These are phyloP conservation scores for Phytophthora boehmeriae DNA, from an alignment of 352 stramenopile species.

Conservation along the genomic window DNA sequence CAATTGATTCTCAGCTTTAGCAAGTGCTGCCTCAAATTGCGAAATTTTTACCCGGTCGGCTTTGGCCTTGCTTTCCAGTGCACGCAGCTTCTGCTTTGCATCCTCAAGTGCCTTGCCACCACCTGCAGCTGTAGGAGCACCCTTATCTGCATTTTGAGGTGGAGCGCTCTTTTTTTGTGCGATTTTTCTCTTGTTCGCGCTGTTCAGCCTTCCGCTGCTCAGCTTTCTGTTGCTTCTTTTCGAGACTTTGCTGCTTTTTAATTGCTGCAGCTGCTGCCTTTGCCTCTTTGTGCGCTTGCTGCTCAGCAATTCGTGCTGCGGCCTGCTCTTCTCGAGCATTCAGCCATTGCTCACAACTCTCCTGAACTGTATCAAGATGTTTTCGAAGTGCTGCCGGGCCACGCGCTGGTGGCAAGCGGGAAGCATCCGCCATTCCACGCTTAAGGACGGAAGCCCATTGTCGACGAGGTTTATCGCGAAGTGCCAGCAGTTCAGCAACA, in stretches of 20 bases:
- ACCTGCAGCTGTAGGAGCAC: background rate
- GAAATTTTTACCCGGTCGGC: constrained; percentile 76
- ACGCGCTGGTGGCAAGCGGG: constrained; percentile 54
- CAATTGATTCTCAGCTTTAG: constrained; percentile 56
- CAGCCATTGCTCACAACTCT: constrained; percentile 42
- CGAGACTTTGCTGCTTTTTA: constrained; percentile 16
- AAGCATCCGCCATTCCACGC: constrained; percentile 46
- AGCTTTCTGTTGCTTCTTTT: constrained; percentile 24
- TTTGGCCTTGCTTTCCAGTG: constrained; percentile 68
- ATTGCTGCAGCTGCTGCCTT: constrained; percentile 17
- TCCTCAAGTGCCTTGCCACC: constrained; percentile 56
- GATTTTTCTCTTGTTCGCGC: constrained; percentile 12
- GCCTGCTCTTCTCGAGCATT: constrained; percentile 39
- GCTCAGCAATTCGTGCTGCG: constrained; percentile 21
- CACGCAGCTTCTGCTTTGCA: constrained; percentile 77
- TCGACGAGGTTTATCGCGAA: constrained; percentile 37
- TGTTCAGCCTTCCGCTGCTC: constrained; percentile 25
- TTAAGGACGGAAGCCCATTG: constrained; percentile 47
- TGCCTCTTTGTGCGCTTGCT: constrained; percentile 22
- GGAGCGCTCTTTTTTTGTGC: constrained; percentile 28
- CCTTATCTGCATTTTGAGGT: constrained; percentile 3
- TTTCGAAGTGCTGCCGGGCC: constrained; percentile 66
- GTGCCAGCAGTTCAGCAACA: constrained; percentile 40
- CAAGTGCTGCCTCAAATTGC: constrained; percentile 69
- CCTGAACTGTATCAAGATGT: constrained; percentile 60